phyloP scores from a whole-genome alignment of 1,139 yeast species.

The Wickerhamiella pararugosa region DNA sequence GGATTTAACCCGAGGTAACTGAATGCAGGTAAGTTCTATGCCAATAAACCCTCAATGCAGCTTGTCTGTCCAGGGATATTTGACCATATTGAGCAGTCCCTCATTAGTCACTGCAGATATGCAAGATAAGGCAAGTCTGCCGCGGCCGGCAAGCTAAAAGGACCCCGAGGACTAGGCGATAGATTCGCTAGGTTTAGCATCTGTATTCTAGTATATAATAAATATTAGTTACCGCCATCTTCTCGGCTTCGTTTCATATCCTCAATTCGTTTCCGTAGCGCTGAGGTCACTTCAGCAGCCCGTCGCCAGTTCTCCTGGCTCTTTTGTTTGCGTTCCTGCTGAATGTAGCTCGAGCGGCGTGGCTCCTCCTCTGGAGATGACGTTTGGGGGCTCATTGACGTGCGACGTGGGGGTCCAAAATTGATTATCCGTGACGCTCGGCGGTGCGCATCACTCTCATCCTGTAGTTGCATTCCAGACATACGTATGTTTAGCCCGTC shows the following conservation, averaged over 20 bases:
- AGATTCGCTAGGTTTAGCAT: not conserved
- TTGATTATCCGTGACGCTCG: conserved; percentile 1
- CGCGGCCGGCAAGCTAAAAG: no score
- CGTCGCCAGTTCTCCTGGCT: conserved; percentile 63
- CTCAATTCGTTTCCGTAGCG: conserved; percentile 72
- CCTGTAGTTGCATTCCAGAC: not conserved
- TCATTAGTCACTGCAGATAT: no score
- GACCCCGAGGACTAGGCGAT: no score
- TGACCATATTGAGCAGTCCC: no score
- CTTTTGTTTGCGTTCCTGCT: not conserved
- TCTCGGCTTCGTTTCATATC: conserved; percentile 43
- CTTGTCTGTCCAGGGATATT: no score
- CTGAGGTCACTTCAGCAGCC: conserved; percentile 81
- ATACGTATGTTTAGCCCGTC: conserved; percentile 2
- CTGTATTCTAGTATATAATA: not conserved
- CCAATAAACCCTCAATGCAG: no score
- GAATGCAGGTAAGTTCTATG: no score
- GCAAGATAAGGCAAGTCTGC: no score
- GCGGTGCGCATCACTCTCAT: not conserved
- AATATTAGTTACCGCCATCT: not conserved
- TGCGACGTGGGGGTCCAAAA: not conserved
- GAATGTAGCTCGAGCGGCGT: no score
- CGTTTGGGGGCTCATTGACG: not conserved
- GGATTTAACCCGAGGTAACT: no score
- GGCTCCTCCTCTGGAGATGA: no score